Base-by-base conservation (phyloP, 352 stramenopile genomes). In the Pythium scleroteichum region DNA sequence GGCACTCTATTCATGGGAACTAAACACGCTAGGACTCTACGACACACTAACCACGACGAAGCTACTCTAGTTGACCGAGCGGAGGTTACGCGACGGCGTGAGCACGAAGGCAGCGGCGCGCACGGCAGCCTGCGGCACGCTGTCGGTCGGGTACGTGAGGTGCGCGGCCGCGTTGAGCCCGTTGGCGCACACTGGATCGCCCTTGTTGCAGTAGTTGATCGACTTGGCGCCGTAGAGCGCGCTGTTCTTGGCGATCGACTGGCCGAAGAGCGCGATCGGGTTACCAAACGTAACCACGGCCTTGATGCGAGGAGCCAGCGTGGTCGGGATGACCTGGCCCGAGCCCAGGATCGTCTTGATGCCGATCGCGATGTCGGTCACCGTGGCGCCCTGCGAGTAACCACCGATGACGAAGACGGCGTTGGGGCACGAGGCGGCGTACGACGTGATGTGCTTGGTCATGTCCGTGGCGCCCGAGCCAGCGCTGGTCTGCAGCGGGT, bases 391-490 rank as follows among this genome's bases (percentile, higher is more conserved):
- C 1, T 64, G 32, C 26, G 52, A 66, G 14, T 68, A 50, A n/a
- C 44, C 44, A 17, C 44, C 44, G 19, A 50, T 32, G 6, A 50
- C 44, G 19, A 26, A 32, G 19, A 26, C 44, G 19, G 44, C 23
- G 62, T 72, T 62, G 2, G 69, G 62, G 33, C 69, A 77, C 32
- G 71, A 12, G 24, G 60, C 26, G 2, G 69, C 58, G 4, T 67
- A 62, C 5, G 38, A 62, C 55, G 38, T 8, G 49, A 77, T 66
- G 17, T 73, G 58, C 42, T 72, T 74, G 39, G 60, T 68, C 66
- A 77, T 68, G 23, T 66, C 69, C 20, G 60, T 74, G 38, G 65
- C 65, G 4, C 39, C 39, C 6, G 64, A 50, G 0, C 65, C 53
- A 13, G 53, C 63, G 23, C 59, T 73, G 1, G 55, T 65, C 22